These are phyloP conservation scores for Populus hybrid DNA, from an alignment of 441 rosid species.

Conservation along the genomic window DNA sequence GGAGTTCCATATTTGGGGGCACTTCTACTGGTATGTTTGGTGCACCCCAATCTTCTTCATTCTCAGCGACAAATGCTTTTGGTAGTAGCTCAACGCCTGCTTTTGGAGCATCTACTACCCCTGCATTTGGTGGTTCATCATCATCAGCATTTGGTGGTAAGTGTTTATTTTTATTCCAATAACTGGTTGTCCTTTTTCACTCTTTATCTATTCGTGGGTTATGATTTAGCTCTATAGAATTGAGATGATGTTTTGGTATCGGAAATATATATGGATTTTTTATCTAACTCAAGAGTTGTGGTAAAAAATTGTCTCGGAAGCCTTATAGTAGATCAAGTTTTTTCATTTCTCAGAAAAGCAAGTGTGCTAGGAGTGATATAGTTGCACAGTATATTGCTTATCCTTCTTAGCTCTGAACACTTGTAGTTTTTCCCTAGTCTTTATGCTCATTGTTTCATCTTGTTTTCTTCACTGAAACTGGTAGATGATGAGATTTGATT, in stretches of 20 bases:
- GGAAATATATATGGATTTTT: neutral
- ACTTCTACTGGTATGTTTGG: slow-evolving; percentile 95
- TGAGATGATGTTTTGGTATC: neutral
- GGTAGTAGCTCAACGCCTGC: slow-evolving; percentile 64
- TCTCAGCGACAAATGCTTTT: slow-evolving; percentile 60
- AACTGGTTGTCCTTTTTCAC: slow-evolving; percentile 2
- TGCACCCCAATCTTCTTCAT: slow-evolving; percentile 60
- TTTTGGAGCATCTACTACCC: slow-evolving; percentile 63
- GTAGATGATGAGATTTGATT: slow-evolving; percentile 1
- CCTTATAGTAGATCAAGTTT: neutral
- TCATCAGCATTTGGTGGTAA: slow-evolving; percentile 73
- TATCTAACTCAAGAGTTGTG: neutral
- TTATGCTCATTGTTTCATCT: neutral
- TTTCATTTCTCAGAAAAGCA: neutral
- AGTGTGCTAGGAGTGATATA: neutral
- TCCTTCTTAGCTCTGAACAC: neutral
- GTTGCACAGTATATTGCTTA: neutral
- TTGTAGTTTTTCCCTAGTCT: neutral
- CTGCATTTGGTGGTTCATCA: slow-evolving; percentile 54
- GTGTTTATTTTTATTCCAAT: slow-evolving; percentile 11
- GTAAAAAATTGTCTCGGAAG: neutral
- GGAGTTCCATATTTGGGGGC: slow-evolving; percentile 75
- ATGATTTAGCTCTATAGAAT: neutral
- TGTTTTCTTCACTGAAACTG: neutral
- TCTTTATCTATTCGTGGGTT: neutral